These are phyloP conservation scores for Phytophthora colocasiae DNA, from an alignment of 352 stramenopile genomes.

Conservation along the genomic window DNA sequence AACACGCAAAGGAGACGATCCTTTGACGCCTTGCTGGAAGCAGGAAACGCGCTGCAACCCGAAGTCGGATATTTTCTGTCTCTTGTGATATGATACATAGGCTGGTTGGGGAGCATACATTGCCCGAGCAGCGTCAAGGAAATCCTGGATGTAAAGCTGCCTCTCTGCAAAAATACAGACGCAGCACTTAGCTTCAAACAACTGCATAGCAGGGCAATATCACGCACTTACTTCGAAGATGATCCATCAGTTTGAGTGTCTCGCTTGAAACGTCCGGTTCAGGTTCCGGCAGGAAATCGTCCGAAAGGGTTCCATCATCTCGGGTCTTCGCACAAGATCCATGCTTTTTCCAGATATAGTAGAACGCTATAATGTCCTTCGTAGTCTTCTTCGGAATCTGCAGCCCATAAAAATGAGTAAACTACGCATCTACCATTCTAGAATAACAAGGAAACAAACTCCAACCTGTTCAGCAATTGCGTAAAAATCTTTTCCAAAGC, in stretches of 20 bases:
- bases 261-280: constrained; percentile 63
- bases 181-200: constrained; percentile 1
- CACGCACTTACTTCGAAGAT: constrained; percentile 60
- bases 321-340: constrained; percentile 50
- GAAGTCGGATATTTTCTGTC: constrained; percentile 60
- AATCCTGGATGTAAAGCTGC: constrained; percentile 74
- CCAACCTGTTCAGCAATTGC: constrained; percentile 71
- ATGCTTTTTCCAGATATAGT: constrained; percentile 91
- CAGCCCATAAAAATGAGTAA: constrained; percentile 2
- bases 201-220: not conserved
- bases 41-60: constrained; percentile 54
- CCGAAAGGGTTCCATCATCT: constrained; percentile 42
- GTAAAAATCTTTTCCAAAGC: constrained; percentile 83
- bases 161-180: constrained; percentile 44
- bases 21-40: constrained; percentile 62
- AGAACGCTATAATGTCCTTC: constrained; percentile 78
- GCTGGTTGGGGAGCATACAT: constrained; percentile 54
- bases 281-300: constrained; percentile 61
- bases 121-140: constrained; percentile 61
- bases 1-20: constrained; percentile 54
- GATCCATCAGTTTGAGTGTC: constrained; percentile 67
- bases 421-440: not conserved
- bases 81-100: constrained; percentile 55
- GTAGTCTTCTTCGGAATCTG: constrained; percentile 72
- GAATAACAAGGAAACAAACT: not conserved